These are phyloP conservation scores for Saccharomycopsis schoenii DNA, from an alignment of 805 yeast genomes.

Conservation along the genomic window DNA sequence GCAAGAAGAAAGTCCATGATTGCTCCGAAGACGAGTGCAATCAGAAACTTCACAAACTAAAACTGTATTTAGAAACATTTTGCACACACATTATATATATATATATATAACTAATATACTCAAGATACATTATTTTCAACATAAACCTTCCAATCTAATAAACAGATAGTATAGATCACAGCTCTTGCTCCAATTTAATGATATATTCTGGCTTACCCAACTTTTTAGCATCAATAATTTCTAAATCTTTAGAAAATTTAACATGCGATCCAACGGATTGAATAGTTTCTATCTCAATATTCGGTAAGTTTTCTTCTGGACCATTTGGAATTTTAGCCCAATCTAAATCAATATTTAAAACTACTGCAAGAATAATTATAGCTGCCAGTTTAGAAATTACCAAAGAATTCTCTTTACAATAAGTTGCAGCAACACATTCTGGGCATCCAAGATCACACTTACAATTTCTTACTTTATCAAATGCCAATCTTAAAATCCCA, in stretches of 20 bases:
- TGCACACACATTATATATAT: not conserved
- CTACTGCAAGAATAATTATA: conserved; percentile 48
- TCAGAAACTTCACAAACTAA: conserved; percentile 7
- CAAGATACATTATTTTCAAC: not conserved
- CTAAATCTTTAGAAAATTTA: conserved; percentile 52
- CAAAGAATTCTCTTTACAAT: conserved; percentile 70
- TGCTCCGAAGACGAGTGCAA: not conserved
- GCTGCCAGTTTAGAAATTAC: conserved; percentile 89
- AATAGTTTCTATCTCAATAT: conserved; percentile 50
- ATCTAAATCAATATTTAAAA: conserved; percentile 47
- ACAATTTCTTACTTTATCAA: conserved; percentile 52
- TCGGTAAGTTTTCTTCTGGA: conserved; percentile 16
- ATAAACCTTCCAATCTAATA: not conserved
- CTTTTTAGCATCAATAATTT: conserved; percentile 35
- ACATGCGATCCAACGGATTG: conserved; percentile 45
- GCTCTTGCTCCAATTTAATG: not conserved
- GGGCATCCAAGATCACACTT: conserved; percentile 63
- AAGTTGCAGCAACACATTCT: conserved; percentile 73
- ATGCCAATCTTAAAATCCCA: conserved; percentile 50
- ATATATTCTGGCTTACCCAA: not conserved
- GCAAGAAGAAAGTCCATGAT: conserved; percentile 2
- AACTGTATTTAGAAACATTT: not conserved
- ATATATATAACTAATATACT: not conserved
- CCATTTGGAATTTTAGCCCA: conserved; percentile 18
- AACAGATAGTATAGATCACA: not conserved